A percentile compares a stretch with the other conserved stretches of the same genome.
Evolutionary conservation across 2,329 filamentous ascomycete species (phyloP).

Genomic region (Byssoonygena ceratinophila): DNA sequence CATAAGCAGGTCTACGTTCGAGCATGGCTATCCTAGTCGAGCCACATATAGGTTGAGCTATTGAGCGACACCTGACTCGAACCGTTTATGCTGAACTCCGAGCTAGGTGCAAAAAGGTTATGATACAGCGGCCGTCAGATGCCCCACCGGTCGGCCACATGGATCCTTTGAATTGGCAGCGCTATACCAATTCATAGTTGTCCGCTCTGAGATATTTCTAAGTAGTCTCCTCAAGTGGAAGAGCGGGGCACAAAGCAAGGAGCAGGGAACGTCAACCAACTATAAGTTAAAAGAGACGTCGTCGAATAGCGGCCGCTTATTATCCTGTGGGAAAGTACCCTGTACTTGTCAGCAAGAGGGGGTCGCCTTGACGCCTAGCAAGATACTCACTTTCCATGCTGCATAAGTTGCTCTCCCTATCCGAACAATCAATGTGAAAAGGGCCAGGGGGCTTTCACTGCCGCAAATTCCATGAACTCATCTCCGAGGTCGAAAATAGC

Average conservation of each 20-base stretch:
- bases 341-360: conserved; percentile 5
- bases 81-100: background rate
- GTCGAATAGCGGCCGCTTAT: conserved; percentile 8
- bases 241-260: conserved; percentile 8
- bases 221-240: background rate
- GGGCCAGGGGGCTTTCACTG: background rate
- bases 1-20: conserved; percentile 5
- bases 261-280: conserved; percentile 11
- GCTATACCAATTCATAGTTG: background rate
- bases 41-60: background rate
- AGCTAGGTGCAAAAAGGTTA: conserved; percentile 4
- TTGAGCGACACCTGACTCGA: conserved; percentile 4
- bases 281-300: conserved; percentile 1
- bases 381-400: conserved; percentile 12
- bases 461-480: conserved; percentile 2
- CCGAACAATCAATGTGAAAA: conserved; percentile 8
- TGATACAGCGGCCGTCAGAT: background rate
- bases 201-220: conserved; percentile 4
- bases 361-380: conserved; percentile 9
- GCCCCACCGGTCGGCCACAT: conserved; percentile 3
- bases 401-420: conserved; percentile 10
- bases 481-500: background rate
- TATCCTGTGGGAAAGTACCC: conserved; percentile 8
- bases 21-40: conserved; percentile 6
- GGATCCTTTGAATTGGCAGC: background rate